Base-by-base conservation (phyloP, 345 rosid species). In the Erodium maritimum region DNA sequence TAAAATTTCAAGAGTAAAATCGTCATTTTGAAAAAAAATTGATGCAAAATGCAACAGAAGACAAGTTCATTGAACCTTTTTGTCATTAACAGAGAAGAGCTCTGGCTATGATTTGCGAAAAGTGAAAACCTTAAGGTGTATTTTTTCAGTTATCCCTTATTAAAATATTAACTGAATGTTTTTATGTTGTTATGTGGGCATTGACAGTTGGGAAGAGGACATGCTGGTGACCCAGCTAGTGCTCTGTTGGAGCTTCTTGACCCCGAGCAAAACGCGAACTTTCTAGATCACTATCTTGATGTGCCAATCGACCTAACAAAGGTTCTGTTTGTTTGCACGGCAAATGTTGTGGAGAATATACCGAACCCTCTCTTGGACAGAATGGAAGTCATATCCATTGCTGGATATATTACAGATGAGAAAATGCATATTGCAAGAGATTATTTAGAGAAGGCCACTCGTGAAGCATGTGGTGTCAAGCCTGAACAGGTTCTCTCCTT, bases 361-460 rank as follows among this genome's bases (percentile, higher is more conserved):
- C 97, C 99, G n/a, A 85, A 75, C 59, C 99, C 99, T 63, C 96
- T 93, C 29, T 77, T 93, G 74, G 99, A 93, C 73, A 85, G 99
- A 69, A 93, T 90, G 99, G 99, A 93, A 82, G 96, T 93, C 52
- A 85, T 93, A 70, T 69, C 88, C 67, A 90, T 93, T 75, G 97
- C 99, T 63, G 99, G 99, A n/a, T 93, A 93, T 75, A 90, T 93
- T 61, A 93, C 96, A 42, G 97, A 94, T 67, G 97, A 94, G 83
- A 94, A 94, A 80, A 80, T 85, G 83, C 99, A 82, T 70, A 94
- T 94, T 67, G 99, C 97, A 33, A 85, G 99, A 75, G 99, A 85
- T 65, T 93, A 87, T 77, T 69, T 93, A 74, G 99, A 94, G 79
- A 94, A 87, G 74, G 56, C 72, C 57, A 83, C 96, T 11, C 85